These are phyloP conservation scores for Yamadazyma kitorensis DNA, from an alignment of 805 yeast genomes.

Conservation along the genomic window DNA sequence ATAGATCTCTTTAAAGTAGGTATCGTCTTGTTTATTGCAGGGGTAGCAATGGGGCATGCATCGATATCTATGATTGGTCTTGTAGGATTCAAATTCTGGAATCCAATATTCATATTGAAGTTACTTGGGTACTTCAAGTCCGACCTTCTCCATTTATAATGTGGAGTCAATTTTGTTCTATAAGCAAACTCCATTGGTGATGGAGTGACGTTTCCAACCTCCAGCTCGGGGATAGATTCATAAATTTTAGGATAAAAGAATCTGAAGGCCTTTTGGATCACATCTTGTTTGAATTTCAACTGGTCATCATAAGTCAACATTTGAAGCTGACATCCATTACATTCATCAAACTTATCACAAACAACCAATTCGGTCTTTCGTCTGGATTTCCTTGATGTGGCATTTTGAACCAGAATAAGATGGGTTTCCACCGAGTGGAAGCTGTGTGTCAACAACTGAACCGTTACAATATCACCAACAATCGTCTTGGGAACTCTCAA, in stretches of 20 bases:
- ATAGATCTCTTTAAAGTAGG: conserved; percentile 15
- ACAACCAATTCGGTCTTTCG: conserved; percentile 26
- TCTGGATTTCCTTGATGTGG: conserved; percentile 8
- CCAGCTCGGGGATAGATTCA: conserved; percentile 3
- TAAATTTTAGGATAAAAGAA: conserved; percentile 29
- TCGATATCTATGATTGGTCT: conserved; percentile 29
- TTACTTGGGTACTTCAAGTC: conserved; percentile 1
- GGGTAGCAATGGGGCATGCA: conserved; percentile 36
- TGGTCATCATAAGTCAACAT: conserved; percentile 40
- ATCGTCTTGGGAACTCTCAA: conserved; percentile 37
- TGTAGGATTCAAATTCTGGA: conserved; percentile 23
- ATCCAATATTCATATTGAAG: conserved; percentile 29
- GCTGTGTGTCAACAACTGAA: conserved; percentile 28
- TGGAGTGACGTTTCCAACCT: conserved; percentile 26
- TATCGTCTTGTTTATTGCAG: conserved; percentile 25
- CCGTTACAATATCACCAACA: conserved; percentile 35
- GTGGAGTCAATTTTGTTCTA: conserved; percentile 43
- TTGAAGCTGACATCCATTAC: conserved; percentile 44
- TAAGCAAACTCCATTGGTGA: conserved; percentile 39
- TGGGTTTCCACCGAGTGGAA: conserved; percentile 28
- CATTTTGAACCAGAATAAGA: conserved; percentile 17
- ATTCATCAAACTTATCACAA: conserved; percentile 34
- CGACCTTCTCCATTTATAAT: conserved; percentile 19
- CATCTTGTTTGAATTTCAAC: conserved; percentile 26
- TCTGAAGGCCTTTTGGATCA: conserved; percentile 32